These are phyloP conservation scores for Aspergillus latus DNA, from an alignment of 2,329 filamentous ascomycete genomes.

Conservation along the genomic window DNA sequence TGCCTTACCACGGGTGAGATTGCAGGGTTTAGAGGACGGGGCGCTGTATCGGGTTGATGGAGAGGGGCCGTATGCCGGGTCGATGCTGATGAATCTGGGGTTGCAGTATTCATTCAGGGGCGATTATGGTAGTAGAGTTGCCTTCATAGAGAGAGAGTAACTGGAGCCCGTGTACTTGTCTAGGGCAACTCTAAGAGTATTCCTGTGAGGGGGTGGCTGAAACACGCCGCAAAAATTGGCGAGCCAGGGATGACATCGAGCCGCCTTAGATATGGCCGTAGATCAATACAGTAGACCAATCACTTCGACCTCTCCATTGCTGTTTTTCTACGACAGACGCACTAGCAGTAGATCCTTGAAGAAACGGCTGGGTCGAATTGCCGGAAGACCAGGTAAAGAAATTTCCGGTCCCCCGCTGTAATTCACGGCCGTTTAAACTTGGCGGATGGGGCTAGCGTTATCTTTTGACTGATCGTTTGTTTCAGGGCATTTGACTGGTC, in stretches of 20 bases:
- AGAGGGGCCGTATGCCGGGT: slow-evolving; percentile 55
- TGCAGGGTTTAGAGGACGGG: slow-evolving; percentile 58
- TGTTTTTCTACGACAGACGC: too few relatives aligned
- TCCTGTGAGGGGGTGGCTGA: background rate
- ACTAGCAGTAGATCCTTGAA: too few relatives aligned
- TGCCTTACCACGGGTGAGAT: slow-evolving; percentile 51
- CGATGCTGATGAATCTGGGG: slow-evolving; percentile 63
- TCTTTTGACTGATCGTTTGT: background rate
- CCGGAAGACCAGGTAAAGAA: too few relatives aligned
- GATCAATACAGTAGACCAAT: background rate
- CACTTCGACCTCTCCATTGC: background rate
- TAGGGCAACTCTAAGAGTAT: too few relatives aligned
- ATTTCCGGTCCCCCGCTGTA: background rate
- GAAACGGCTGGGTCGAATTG: too few relatives aligned
- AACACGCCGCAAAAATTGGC: background rate
- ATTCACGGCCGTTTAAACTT: background rate
- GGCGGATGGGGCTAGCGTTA: background rate
- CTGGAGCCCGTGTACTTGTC: slow-evolving; percentile 17
- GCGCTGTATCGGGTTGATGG: slow-evolving; percentile 57
- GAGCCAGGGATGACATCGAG: background rate
- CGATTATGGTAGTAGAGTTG: slow-evolving; percentile 59
- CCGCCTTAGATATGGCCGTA: background rate
- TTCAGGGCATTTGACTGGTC: background rate
- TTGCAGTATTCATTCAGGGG: slow-evolving; percentile 54
- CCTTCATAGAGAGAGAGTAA: slow-evolving; percentile 52